Evolutionary conservation across 176 grass and related monocot species (phyloP).

Genomic region (Eleusine coracana): DNA sequence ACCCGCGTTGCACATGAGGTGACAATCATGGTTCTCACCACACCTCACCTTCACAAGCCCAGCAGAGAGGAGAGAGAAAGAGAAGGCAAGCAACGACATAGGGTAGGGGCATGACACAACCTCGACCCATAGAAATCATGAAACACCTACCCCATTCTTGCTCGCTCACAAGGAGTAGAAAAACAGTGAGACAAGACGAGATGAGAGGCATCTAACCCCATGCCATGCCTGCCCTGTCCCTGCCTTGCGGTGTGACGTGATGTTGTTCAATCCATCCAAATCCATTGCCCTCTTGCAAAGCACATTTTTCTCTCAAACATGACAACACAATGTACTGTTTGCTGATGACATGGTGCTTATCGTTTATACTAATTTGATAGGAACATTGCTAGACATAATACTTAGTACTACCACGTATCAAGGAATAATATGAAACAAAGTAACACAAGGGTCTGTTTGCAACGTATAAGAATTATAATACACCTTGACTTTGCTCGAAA

Average conservation of each 20-base stretch:
- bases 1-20: neutral
- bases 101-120: too few species aligned
- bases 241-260: neutral
- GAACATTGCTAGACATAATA: neutral
- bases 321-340: neutral
- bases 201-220: neutral
- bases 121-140: too few species aligned
- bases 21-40: conserved; percentile 17
- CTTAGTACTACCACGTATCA: neutral
- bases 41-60: neutral
- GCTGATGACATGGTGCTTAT: neutral
- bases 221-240: neutral
- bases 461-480: neutral
- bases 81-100: too few species aligned
- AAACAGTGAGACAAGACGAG: neutral
- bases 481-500: neutral
- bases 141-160: neutral
- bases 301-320: neutral
- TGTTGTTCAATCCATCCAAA: neutral
- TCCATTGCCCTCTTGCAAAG: neutral
- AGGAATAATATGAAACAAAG: neutral
- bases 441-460: too few species aligned
- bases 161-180: neutral
- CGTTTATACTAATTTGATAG: neutral
- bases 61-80: too few species aligned